Evolutionary conservation across 2,329 filamentous ascomycete genomes (phyloP).

Genomic region (Penicillium nordicum): DNA sequence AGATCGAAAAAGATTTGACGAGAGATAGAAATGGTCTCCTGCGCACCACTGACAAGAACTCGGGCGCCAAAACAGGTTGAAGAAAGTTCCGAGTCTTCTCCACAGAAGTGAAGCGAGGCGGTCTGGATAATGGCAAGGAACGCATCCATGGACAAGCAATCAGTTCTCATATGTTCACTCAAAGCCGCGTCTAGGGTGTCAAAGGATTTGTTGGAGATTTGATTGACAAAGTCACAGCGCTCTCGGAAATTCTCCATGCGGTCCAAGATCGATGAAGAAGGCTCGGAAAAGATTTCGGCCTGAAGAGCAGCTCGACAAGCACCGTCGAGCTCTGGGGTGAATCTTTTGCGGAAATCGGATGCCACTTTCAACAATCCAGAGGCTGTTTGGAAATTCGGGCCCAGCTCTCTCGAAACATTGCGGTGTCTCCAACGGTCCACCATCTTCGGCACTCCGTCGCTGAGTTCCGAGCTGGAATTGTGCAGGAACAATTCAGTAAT

Average conservation of each 20-base stretch:
- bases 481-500: constrained; percentile 70
- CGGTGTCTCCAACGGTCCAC: constrained; percentile 45
- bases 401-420: constrained; percentile 46
- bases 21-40: constrained; percentile 72
- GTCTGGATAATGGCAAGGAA: constrained; percentile 52
- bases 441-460: constrained; percentile 37
- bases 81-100: constrained; percentile 42
- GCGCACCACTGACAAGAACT: constrained; percentile 69
- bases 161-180: constrained; percentile 59
- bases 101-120: constrained; percentile 42
- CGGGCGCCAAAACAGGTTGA: constrained; percentile 72
- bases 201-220: constrained; percentile 79
- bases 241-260: constrained; percentile 76
- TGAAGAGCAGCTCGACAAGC: constrained; percentile 66
- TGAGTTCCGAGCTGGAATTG: constrained; percentile 53
- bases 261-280: constrained; percentile 66
- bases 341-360: constrained; percentile 64
- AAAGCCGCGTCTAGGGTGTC: constrained; percentile 66
- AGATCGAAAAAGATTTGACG: constrained; percentile 76
- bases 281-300: constrained; percentile 70
- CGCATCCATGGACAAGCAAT: constrained; percentile 47
- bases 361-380: constrained; percentile 67
- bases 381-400: constrained; percentile 53
- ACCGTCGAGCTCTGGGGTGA: constrained; percentile 67
- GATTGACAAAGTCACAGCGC: constrained; percentile 70